Evolutionary conservation across 768 basidiomycete genomes (phyloP), one percentile per base, ranked within the genome.

Genomic region (Russula olivacea): DNA sequence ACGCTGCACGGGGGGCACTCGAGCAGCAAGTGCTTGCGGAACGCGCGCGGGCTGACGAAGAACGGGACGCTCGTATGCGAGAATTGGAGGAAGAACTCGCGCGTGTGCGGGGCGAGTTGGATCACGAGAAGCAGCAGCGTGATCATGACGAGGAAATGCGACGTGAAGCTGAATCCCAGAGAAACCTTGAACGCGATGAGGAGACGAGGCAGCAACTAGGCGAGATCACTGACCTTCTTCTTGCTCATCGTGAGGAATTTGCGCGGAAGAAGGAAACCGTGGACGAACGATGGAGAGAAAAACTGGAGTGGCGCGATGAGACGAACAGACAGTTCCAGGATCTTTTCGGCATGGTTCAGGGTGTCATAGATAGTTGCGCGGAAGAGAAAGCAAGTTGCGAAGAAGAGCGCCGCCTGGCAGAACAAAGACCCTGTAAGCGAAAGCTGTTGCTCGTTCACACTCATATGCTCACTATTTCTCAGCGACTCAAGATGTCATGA

Each of bases 171-270:
- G 85, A 87, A 64, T 75, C 81, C 23, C 74, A 75, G 43, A 87
- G 86, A 53, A 75, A 77, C 38, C 69, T 76, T 43, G 87, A 89
- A 61, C 81, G 84, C 7, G 83, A 86, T 64, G 84, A 87, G 15
- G 78, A 74, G 9, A 71, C 89, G 48, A 78, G 83, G 38, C 76
- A 72, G 43, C 89, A 91, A 66, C 72, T 93, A 15, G 75, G 71
- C 5, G 89, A 92, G 63, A 82, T 93, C 66, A 86, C 90, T 1
- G 86, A 87, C 65, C 71, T 90, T 58, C 77, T 92, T 15, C 83
- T 88, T 60, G 84, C 86, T 61, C 86, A 89, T 60, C 77, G 81
- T 1, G 81, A 84, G 38, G 77, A 80, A 54, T 79, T 80, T 40
- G 80, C 83, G 34, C 75, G 78, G 67, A 88, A 91, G 76, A 85